Conservation (phyloP, 768 basidiomycete genomes). For the Porphyrellus cyaneotinctus region DNA sequence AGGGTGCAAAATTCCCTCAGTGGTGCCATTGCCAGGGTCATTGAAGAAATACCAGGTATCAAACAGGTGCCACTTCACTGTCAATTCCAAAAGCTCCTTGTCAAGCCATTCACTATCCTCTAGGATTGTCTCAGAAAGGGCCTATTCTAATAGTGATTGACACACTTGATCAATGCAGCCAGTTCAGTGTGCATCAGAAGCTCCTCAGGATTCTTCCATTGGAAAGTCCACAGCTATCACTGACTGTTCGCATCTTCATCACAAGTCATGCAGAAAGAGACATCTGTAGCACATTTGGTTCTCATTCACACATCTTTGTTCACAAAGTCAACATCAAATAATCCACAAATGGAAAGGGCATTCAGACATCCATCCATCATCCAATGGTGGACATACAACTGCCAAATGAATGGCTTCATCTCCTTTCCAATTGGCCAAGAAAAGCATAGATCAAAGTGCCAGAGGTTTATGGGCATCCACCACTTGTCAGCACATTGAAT, state of each 20-base stretch:
- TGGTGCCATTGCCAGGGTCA: constrained; percentile 20
- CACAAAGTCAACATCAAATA: constrained; percentile 28
- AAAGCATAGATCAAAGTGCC: constrained; percentile 15
- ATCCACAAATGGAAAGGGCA: constrained; percentile 21
- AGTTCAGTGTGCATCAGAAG: constrained; percentile 20
- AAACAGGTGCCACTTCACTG: constrained; percentile 24
- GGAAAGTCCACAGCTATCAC: constrained; percentile 15
- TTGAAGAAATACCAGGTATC: constrained; percentile 29
- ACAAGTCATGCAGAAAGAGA: constrained; percentile 32
- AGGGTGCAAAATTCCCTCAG: too few species aligned
- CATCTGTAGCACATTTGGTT: constrained; percentile 18
- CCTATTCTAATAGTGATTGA: constrained; percentile 34
- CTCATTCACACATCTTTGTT: constrained; percentile 10
- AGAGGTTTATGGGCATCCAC: constrained; percentile 29
- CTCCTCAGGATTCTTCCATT: constrained; percentile 28
- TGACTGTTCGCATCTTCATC: constrained; percentile 30
- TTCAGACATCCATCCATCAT: constrained; percentile 25
- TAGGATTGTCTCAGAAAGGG: constrained; percentile 18
- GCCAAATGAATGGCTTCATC: constrained; percentile 25
- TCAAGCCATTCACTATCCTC: constrained; percentile 26
- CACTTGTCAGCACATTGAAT: constrained; percentile 31
- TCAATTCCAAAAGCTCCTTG: constrained; percentile 34
- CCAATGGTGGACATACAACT: constrained; percentile 23
- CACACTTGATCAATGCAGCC: constrained; percentile 33
- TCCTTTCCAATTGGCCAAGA: constrained; percentile 31